phyloP scores from a whole-genome alignment of 108 stramenopile genomes.

The Cyclotella distinguenda region DNA sequence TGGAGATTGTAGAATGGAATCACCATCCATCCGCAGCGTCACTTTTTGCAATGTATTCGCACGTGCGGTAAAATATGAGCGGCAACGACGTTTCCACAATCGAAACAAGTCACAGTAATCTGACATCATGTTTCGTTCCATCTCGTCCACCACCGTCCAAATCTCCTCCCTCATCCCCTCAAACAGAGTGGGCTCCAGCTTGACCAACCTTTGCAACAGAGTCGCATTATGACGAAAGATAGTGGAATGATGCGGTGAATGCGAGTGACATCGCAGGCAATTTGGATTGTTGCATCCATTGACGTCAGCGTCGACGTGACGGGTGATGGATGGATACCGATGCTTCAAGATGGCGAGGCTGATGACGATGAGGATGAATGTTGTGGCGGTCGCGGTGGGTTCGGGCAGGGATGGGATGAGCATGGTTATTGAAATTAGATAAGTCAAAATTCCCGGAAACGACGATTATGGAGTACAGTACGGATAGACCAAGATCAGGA shows the following conservation, averaged over 20 bases:
- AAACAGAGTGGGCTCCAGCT: slow-evolving; percentile 39
- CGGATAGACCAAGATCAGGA: too few species aligned
- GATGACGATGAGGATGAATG: background rate
- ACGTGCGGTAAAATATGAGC: background rate
- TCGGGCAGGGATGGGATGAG: background rate
- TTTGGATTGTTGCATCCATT: slow-evolving; percentile 41
- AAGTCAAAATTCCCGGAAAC: too few species aligned
- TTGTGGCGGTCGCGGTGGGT: background rate
- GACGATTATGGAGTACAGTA: too few species aligned
- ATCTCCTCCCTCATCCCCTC: slow-evolving; percentile 28
- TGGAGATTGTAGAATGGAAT: slow-evolving; percentile 10
- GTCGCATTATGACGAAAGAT: slow-evolving; percentile 28
- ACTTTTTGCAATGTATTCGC: background rate
- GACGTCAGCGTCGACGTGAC: background rate
- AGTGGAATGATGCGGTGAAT: slow-evolving; percentile 18
- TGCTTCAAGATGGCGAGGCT: background rate
- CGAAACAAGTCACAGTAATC: background rate
- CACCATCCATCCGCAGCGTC: background rate
- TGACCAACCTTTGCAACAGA: slow-evolving; percentile 30
- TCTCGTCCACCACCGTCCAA: slow-evolving; percentile 12
- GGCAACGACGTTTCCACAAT: background rate
- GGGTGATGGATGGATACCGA: background rate
- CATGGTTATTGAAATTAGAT: background rate
- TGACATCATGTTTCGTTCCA: slow-evolving; percentile 1
- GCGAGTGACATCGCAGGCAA: slow-evolving; percentile 44